Percentiles rank a stretch among this genome's conserved stretches.
phyloP scores from a whole-genome alignment of 495 filamentous ascomycete genomes.

The Penicillium antarcticum region DNA sequence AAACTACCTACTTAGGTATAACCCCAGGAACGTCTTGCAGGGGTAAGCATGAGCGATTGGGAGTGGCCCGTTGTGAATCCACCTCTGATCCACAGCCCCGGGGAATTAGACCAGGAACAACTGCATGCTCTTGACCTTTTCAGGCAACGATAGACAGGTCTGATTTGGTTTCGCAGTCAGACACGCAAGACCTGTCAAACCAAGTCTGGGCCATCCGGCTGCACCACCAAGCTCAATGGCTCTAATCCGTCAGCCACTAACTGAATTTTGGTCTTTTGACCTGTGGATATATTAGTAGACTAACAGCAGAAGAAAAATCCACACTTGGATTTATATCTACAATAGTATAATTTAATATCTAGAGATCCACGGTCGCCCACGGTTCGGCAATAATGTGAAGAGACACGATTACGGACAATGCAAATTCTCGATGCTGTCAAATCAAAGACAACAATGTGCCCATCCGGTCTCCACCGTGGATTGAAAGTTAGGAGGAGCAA shows the following conservation, averaged over 20 bases:
- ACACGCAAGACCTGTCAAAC: not conserved
- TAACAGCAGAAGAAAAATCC: too few species aligned
- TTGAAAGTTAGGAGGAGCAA: too few species aligned
- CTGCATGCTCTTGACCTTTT: constrained; percentile 4
- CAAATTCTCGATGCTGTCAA: not conserved
- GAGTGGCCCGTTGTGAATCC: constrained; percentile 11
- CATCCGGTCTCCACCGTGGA: too few species aligned
- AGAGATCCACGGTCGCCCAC: not conserved
- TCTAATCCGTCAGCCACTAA: not conserved
- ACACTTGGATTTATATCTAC: too few species aligned
- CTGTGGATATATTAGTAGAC: not conserved
- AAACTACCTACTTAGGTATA: not conserved
- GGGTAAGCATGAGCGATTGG: constrained; percentile 3
- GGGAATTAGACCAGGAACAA: constrained; percentile 13
- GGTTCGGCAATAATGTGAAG: not conserved
- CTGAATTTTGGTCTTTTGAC: not conserved
- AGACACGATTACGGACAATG: not conserved
- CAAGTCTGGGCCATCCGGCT: not conserved
- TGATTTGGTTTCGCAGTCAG: not conserved
- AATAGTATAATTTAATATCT: too few species aligned
- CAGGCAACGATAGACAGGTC: constrained; percentile 5
- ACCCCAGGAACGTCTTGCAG: not conserved
- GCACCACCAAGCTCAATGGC: not conserved
- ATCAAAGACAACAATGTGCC: too few species aligned
- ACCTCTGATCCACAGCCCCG: constrained; percentile 3